phyloP scores from a whole-genome alignment of 495 filamentous ascomycete genomes.

The Cercophora samala region DNA sequence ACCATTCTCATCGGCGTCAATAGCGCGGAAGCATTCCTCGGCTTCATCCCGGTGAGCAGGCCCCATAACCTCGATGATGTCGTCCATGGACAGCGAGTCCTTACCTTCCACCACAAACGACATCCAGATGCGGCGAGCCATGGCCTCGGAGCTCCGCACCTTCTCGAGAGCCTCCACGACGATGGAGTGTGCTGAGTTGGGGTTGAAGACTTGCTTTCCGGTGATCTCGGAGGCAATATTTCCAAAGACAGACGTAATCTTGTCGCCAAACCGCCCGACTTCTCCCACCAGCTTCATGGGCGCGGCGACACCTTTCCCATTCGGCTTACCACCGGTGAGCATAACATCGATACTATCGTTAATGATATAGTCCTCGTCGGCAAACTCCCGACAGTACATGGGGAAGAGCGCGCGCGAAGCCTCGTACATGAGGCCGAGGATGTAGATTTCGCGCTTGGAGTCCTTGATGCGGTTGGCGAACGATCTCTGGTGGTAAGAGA shows the following conservation, averaged over 20 bases:
- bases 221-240: conserved; percentile 92
- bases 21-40: conserved; percentile 70
- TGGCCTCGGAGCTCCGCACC: conserved; percentile 73
- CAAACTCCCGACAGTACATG: conserved; percentile 84
- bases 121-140: conserved; percentile 95
- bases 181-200: conserved; percentile 80
- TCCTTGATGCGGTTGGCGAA: conserved; percentile 84
- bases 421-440: conserved; percentile 82
- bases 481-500: conserved; percentile 91
- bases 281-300: conserved; percentile 76
- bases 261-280: conserved; percentile 81
- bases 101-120: conserved; percentile 91
- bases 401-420: conserved; percentile 85
- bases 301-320: conserved; percentile 56
- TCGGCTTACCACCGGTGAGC: conserved; percentile 45
- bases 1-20: conserved; percentile 88
- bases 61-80: conserved; percentile 85
- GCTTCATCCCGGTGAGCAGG: conserved; percentile 66
- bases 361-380: conserved; percentile 87
- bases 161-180: conserved; percentile 87
- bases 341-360: conserved; percentile 66
- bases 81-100: conserved; percentile 72
- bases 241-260: conserved; percentile 87
- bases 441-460: conserved; percentile 77
- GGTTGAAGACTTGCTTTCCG: conserved; percentile 91